Evolutionary conservation across 495 filamentous ascomycete species (phyloP), one percentile per base, ranked within the genome.

Genomic region (Penicillium mononematosum): DNA sequence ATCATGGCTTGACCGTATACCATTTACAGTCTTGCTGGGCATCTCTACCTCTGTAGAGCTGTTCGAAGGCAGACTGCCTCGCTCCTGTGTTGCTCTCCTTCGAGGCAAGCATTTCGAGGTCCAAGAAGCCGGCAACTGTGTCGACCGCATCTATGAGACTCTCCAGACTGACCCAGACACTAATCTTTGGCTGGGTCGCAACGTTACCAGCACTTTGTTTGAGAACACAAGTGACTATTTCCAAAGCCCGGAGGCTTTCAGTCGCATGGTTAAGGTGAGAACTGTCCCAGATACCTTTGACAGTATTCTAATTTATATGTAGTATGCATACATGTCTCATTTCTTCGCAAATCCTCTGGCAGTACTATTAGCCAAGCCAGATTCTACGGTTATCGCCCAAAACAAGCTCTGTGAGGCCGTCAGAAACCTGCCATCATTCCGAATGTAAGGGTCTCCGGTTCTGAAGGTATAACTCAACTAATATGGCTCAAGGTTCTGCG

Each of bases 291-390:
- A 24, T 44, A 14, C 7, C 34, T 24, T 20, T n/a, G 9, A 7
- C 2, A 16, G 16, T 8, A 62, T 41, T 45, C 60, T 67, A 57
- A 68, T 22, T 7, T 19, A 10, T 17, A 10, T 49, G 12, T 59
- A 95, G 88, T 97, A 97, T 72, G 84, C 86, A 14, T 93, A 94
- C 61, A 97, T 98, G 93, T 91, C 88, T 29, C 91, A 96, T 69
- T 97, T 96, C 69, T 98, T 93, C 66, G 89, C 89, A 41, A 96
- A 98, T 68, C 83, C 90, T 0, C 73, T 96, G n/a, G 88, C 89
- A 43, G 72, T 91, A 17, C 75, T 96, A 36, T 76, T 81, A 7
- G 64, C 64, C 46, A 59, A 78, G 2, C 56, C 81, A 0, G 47
- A 85, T 22, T 45, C 52, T 22, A 48, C 50, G 6, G 44, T 46